These are phyloP conservation scores for Geosiphon pyriformis DNA, from an alignment of 192 early-diverging fungal species.

Conservation along the genomic window DNA sequence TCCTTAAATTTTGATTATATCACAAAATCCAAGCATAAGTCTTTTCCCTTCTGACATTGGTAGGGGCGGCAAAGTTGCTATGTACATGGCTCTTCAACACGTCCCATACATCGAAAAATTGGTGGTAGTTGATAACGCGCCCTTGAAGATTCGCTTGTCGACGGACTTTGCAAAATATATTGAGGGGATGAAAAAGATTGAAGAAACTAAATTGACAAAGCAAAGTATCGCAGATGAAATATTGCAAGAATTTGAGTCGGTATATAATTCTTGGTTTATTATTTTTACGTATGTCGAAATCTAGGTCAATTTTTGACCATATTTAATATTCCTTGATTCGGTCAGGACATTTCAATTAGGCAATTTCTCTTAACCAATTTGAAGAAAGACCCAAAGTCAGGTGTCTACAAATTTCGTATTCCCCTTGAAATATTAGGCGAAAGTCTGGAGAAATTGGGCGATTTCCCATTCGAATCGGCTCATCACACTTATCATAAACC, in stretches of 20 bases:
- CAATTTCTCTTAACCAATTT: slow-evolving; percentile 93
- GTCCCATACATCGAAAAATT: slow-evolving; percentile 48
- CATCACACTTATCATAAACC: slow-evolving; percentile 49
- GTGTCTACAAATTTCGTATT: slow-evolving; percentile 60
- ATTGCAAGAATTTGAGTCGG: slow-evolving; percentile 38
- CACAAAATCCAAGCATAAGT: not conserved
- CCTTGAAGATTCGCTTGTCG: slow-evolving; percentile 42
- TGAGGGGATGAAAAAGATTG: slow-evolving; percentile 51
- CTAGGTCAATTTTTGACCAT: not conserved
- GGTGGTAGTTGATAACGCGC: slow-evolving; percentile 70
- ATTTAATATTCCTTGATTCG: not conserved
- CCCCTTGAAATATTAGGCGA: slow-evolving; percentile 65
- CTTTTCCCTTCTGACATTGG: not conserved
- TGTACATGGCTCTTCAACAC: slow-evolving; percentile 57
- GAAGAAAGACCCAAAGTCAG: slow-evolving; percentile 44
- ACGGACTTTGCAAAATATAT: slow-evolving; percentile 56
- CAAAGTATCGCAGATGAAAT: slow-evolving; percentile 59
- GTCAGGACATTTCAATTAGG: slow-evolving; percentile 50
- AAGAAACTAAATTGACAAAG: slow-evolving; percentile 38
- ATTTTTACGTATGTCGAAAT: not conserved
- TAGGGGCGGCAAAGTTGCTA: slow-evolving; percentile 73
- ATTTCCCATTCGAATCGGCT: slow-evolving; percentile 40
- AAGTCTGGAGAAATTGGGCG: slow-evolving; percentile 46
- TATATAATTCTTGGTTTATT: slow-evolving; percentile 16
- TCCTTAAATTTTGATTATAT: not conserved